These are phyloP conservation scores for Mucor indicus DNA, from an alignment of 371 early-diverging fungal genomes.

Conservation along the genomic window DNA sequence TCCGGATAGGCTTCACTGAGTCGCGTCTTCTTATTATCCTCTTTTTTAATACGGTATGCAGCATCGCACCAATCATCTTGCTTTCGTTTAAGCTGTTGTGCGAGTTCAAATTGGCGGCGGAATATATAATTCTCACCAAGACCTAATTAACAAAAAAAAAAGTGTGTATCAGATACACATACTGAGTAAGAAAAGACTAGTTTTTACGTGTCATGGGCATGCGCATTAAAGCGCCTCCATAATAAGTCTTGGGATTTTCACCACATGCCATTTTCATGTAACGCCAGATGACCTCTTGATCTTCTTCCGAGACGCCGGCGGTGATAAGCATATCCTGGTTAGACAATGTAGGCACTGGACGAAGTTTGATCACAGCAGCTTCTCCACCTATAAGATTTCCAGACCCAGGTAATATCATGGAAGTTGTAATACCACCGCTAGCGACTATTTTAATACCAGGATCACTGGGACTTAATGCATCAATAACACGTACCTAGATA, in stretches of 20 bases:
- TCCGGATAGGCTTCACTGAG: conserved; percentile 52
- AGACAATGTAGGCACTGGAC: conserved; percentile 53
- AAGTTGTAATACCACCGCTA: conserved; percentile 80
- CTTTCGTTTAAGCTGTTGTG: conserved; percentile 42
- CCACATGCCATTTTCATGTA: conserved; percentile 91
- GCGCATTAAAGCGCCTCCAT: conserved; percentile 26
- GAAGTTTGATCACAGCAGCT: conserved; percentile 67
- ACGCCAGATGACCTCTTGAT: conserved; percentile 57
- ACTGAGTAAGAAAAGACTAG: background rate
- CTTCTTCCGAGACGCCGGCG: conserved; percentile 47
- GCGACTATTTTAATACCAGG: conserved; percentile 65
- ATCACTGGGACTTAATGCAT: conserved; percentile 65
- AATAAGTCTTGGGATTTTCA: conserved; percentile 72
- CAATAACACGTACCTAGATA: conserved; percentile 60
- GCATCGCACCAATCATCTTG: conserved; percentile 85
- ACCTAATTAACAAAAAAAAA: conserved; percentile 28
- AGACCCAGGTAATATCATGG: conserved; percentile 76
- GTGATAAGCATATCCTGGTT: conserved; percentile 68
- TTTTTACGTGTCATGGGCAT: conserved; percentile 46
- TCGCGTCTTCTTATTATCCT: conserved; percentile 20
- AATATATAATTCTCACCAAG: conserved; percentile 74
- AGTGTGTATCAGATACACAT: no score
- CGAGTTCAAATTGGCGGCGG: conserved; percentile 62
- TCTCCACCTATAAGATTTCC: conserved; percentile 83
- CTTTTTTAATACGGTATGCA: conserved; percentile 36